Base-by-base conservation (phyloP, 805 yeast genomes). In the Phaffomyces thermotolerans region DNA sequence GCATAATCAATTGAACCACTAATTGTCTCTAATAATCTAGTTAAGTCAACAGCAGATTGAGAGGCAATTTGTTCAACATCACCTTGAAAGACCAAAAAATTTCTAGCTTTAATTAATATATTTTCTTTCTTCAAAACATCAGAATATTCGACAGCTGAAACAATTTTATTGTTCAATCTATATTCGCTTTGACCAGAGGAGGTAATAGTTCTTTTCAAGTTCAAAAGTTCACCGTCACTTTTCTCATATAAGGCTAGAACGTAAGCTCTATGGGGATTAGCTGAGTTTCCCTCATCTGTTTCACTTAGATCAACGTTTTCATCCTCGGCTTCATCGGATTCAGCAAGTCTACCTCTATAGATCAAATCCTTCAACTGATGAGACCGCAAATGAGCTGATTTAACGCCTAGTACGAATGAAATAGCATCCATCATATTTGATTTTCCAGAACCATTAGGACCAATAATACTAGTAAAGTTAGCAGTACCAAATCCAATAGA, bases 361-460 rank as follows among this genome's bases (percentile, higher is more conserved):
- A 91, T 78, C 57, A 93, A 71, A 52, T 91, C 97, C 40, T 73
- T 76, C 55, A 88, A 62, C 43, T 78, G 76, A 12, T 72, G 67
- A 2, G 96, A 86, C 53, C 99, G 75, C 46, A 93, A 69, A 44
- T 85, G 90, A 15, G 72, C 65, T 18, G 88, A 75, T 52, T 83
- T 71, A 39, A 91, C 79, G 23, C 99, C 99, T 32, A 93, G 71
- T 8, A 91, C 98, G 62, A 93, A 93, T 18, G 96, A 83, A 37
- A 93, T 84, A 31, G 99, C 97, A 61, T 93, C 99, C 84, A 93
- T 90, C 79, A 93, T 84, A 59, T 93, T 93, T 35, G 96, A 85
- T 66, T 93, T 93, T 8, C 99, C 99, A 1, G 97, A 84, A 30
- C 99, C 99, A 71, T 93, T 93, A n/a, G 98, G 98, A 1, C 99